phyloP scores from a whole-genome alignment of 2,329 filamentous ascomycete genomes.

The Hortaea werneckii region DNA sequence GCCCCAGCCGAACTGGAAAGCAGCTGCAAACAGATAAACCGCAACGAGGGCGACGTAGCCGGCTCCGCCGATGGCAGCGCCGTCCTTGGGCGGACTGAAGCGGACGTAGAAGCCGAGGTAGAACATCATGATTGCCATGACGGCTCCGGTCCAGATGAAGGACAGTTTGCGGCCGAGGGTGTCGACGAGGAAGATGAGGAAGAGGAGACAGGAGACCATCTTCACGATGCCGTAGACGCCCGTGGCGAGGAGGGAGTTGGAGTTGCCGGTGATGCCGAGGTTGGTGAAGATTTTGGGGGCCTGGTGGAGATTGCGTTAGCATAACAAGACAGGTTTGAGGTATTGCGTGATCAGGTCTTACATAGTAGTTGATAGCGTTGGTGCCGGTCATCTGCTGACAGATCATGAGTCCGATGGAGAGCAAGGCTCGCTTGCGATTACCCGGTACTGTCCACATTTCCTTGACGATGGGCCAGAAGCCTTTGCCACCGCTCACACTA shows the following conservation, averaged over 20 bases:
- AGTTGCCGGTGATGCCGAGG: constrained; percentile 49
- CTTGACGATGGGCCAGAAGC: no score
- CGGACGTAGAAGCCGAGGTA: constrained; percentile 60
- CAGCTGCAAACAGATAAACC: constrained; percentile 61
- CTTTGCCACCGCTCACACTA: no score
- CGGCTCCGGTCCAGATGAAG: constrained; percentile 34
- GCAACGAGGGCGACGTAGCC: constrained; percentile 62
- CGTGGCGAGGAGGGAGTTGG: constrained; percentile 57
- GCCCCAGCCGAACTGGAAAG: constrained; percentile 58
- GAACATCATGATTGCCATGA: constrained; percentile 32
- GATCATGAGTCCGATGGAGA: no score
- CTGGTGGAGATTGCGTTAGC: no score
- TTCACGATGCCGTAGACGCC: no score
- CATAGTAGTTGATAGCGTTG: no score
- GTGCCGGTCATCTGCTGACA: no score
- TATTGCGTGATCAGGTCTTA: no score
- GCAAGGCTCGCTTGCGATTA: no score
- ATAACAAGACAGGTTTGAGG: no score
- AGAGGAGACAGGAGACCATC: constrained; percentile 49
- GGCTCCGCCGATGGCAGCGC: constrained; percentile 48
- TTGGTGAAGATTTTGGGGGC: constrained; percentile 41
- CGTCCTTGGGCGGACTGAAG: constrained; percentile 47
- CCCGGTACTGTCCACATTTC: no score
- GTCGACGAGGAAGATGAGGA: no score
- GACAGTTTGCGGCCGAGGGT: constrained; percentile 57